Base-by-base conservation (phyloP, 1,284 basidiomycete genomes). In the Fistulina hepatica region DNA sequence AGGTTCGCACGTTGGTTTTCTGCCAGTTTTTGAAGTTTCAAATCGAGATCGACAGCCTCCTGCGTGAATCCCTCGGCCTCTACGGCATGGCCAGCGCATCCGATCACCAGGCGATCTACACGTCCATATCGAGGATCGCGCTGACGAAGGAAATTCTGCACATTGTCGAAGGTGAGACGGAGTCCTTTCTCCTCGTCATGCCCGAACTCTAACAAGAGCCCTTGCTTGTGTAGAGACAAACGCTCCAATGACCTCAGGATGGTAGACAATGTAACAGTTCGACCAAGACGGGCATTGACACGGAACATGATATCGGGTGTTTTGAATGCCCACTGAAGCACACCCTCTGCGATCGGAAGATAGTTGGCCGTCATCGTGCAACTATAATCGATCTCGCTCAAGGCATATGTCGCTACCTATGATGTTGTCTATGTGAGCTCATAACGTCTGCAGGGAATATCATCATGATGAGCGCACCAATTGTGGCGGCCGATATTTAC, bases 51-150 rank as follows among this genome's bases (percentile, higher is more conserved):
- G 4, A 39, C 30, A 5, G 3, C 15, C 28, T 31, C 15, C 15
- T 3, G 52, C 48, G 0, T 19, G 17, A 2, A 36, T 21, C 23
- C 45, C 7, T 40, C 44, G 3, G 42, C 19, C 23, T 52, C 43
- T 6, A 41, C 26, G 17, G 38, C 45, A 0, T 43, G 52, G 1
- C 33, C 50, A 0, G 51, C 47, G 6, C 51, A 39, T 3, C 55
- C 55, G 20, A 53, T 47, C 6, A 42, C 41, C 48, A 55, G 53
- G 11, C 31, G 37, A 28, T 49, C 50, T 33, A 50, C 45, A 2
- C 42, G 34, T 1, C 55, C 50, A 22, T 52, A 49, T 3, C 47
- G 43, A 7, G 30, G 24, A 23, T 53, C 48, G 6, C 43, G 43
- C 27, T 47, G 43, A 7, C 39, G 30, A 1, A 32, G 28, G 28